Conservation (phyloP, 2,329 filamentous ascomycete genomes). For the Colletotrichum siamense region DNA sequence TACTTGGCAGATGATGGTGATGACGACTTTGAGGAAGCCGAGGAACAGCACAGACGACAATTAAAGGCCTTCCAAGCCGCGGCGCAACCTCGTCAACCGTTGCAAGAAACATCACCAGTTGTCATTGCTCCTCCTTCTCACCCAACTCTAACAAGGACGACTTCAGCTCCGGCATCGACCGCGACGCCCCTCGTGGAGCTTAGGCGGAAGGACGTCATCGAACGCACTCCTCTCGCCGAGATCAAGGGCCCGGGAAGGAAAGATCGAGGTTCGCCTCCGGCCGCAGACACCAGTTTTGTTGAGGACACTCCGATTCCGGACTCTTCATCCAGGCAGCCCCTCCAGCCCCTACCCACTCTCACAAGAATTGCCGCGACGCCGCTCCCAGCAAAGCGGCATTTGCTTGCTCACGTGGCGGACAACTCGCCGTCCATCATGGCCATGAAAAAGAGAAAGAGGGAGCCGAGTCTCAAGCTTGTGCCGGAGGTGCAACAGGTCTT, state of each 20-base stretch:
- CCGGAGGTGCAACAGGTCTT: constrained; percentile 65
- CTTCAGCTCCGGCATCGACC: constrained; percentile 9
- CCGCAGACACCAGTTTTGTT: constrained; percentile 27
- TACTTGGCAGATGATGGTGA: constrained; percentile 29
- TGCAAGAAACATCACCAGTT: constrained; percentile 3
- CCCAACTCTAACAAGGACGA: background rate
- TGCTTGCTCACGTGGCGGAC: background rate
- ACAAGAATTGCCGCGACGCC: constrained; percentile 35
- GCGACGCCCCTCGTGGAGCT: background rate
- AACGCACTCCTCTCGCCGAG: constrained; percentile 31
- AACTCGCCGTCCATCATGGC: constrained; percentile 19
- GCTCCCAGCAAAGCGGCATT: constrained; percentile 24
- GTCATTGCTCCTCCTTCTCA: background rate
- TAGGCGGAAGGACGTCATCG: constrained; percentile 4
- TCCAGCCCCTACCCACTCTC: constrained; percentile 3
- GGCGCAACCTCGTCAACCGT: constrained; percentile 6
- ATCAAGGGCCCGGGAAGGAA: constrained; percentile 17
- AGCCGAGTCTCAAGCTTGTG: constrained; percentile 44
- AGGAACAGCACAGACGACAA: constrained; percentile 22
- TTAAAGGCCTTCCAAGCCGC: background rate
- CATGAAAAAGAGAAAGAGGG: constrained; percentile 53
- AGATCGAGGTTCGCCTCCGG: background rate
- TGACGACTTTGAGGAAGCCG: constrained; percentile 31
- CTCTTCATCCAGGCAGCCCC: constrained; percentile 20
- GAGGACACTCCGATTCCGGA: constrained; percentile 36